Evolutionary conservation across 2,329 filamentous ascomycete genomes (phyloP).

Genomic region (Phialophora expanda): DNA sequence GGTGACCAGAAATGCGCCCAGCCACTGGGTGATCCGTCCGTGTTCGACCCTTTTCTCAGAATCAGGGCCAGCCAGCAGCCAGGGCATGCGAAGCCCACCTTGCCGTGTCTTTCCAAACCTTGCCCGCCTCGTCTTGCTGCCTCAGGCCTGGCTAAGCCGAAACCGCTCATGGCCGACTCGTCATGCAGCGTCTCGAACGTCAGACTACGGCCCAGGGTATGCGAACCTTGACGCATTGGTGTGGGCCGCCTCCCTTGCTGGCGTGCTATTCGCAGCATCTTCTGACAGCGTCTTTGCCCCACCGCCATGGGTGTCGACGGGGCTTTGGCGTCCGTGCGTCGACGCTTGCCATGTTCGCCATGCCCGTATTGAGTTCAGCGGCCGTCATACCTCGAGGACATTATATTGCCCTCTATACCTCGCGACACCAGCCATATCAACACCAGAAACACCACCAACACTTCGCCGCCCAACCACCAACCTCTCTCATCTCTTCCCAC

Average conservation of each 20-base stretch:
- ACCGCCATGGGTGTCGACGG: constrained; percentile 34
- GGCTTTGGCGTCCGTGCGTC: constrained; percentile 32
- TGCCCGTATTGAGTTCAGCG: constrained; percentile 23
- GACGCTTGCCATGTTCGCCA: constrained; percentile 33
- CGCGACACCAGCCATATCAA: constrained; percentile 28
- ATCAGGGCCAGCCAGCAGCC: not conserved
- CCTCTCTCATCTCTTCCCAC: constrained; percentile 22
- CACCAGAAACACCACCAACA: constrained; percentile 28
- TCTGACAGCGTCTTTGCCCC: constrained; percentile 37
- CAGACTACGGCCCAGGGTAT: constrained; percentile 37
- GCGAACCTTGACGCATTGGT: constrained; percentile 36
- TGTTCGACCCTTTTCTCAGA: constrained; percentile 28
- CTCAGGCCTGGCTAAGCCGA: constrained; percentile 34
- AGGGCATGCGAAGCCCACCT: constrained; percentile 34
- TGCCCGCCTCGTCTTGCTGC: constrained; percentile 38
- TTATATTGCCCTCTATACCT: constrained; percentile 38
- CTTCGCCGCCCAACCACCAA: constrained; percentile 18
- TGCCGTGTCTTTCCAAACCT: constrained; percentile 28
- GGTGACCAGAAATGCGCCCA: constrained; percentile 41
- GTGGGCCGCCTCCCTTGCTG: constrained; percentile 31
- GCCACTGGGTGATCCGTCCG: constrained; percentile 37
- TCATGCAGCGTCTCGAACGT: constrained; percentile 35
- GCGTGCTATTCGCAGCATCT: constrained; percentile 38
- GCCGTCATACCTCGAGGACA: constrained; percentile 36
- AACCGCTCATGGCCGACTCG: constrained; percentile 37